Evolutionary conservation across 805 yeast genomes (phyloP), one percentile per base, ranked within the genome.

Genomic region (Yarrowia alimentaria): DNA sequence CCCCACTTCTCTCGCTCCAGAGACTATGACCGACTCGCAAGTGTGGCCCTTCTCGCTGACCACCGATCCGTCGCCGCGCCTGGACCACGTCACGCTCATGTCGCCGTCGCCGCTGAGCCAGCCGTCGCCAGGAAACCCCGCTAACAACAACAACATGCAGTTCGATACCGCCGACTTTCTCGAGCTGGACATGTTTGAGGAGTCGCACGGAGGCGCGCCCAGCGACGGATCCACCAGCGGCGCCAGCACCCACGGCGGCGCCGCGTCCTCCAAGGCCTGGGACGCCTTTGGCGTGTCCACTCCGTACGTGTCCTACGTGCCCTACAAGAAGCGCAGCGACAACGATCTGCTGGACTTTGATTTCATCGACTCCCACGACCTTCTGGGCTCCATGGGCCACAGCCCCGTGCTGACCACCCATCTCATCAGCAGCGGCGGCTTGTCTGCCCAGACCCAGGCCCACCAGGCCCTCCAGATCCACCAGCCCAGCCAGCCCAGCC

Each of bases 181-280:
- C 14, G 47, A 40, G 11, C 25, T 40, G 47, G 47, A 40, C 32
- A 40, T 40, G 47, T 40, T 40, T 13, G 47, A 40, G 8, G 47
- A 40, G 13, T 6, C 47, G 18, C 47, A 40, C 11, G 47, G 7
- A n/a, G n/a, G 43, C 13, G 47, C 33, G 0, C 32, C 47, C 3
- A 18, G 25, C 9, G 47, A 26, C 16, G 43, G 43, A n/a, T 26
- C 47, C 3, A 18, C 47, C 25, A 18, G 19, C 6, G 33, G 33
- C 2, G 12, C 33, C 14, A 24, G 30, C 33, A 28, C 47, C 8
- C 42, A 35, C 7, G 43, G 22, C 7, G 43, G 22, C 21, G 11
- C 29, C 7, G 14, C 29, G 11, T 26, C 43, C 18, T 19, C 25
- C 33, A 40, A 40, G 19, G 47, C 47, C 13, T 40, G 47, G 47